Percentiles rank a stretch among this genome's conserved stretches.
Conservation (phyloP, 768 basidiomycete genomes). For the Myochromella boudieri region DNA sequence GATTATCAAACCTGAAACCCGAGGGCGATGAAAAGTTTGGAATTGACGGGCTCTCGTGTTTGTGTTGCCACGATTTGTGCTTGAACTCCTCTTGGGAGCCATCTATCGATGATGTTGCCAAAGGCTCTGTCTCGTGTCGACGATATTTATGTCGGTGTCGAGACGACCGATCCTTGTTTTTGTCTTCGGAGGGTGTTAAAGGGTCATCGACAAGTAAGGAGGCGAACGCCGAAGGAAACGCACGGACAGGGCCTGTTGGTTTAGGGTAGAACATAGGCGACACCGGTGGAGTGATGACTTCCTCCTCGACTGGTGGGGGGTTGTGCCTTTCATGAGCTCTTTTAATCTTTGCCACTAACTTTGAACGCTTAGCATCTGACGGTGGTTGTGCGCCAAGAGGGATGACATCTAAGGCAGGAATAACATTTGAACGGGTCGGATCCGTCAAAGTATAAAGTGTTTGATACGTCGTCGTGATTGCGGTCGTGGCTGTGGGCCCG, state of each 20-base stretch:
- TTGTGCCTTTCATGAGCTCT: conserved; percentile 47
- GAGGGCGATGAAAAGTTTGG: conserved; percentile 33
- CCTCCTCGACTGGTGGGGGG: conserved; percentile 36
- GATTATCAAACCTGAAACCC: conserved; percentile 72
- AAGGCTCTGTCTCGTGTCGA: conserved; percentile 8
- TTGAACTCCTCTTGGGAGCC: conserved; percentile 21
- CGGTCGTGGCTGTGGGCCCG: conserved; percentile 78
- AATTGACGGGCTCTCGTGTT: conserved; percentile 25
- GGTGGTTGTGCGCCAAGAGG: conserved; percentile 34
- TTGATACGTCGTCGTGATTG: conserved; percentile 82
- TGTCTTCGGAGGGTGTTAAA: conserved; percentile 37
- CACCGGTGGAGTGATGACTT: conserved; percentile 31
- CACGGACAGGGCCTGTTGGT: conserved; percentile 54
- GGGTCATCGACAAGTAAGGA: conserved; percentile 64
- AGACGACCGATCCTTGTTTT: conserved; percentile 23
- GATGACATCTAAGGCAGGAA: conserved; percentile 43
- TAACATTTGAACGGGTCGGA: conserved; percentile 39
- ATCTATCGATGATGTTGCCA: conserved; percentile 13
- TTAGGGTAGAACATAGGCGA: conserved; percentile 62
- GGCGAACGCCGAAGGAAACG: conserved; percentile 77
- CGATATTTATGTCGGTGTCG: conserved; percentile 32
- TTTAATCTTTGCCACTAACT: conserved; percentile 74
- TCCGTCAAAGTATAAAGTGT: conserved; percentile 64
- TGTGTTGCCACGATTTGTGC: conserved; percentile 25
- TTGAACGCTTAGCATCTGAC: conserved; percentile 54